phyloP scores from a whole-genome alignment of 192 early-diverging fungal species.

The Polychytrium aggregatum region DNA sequence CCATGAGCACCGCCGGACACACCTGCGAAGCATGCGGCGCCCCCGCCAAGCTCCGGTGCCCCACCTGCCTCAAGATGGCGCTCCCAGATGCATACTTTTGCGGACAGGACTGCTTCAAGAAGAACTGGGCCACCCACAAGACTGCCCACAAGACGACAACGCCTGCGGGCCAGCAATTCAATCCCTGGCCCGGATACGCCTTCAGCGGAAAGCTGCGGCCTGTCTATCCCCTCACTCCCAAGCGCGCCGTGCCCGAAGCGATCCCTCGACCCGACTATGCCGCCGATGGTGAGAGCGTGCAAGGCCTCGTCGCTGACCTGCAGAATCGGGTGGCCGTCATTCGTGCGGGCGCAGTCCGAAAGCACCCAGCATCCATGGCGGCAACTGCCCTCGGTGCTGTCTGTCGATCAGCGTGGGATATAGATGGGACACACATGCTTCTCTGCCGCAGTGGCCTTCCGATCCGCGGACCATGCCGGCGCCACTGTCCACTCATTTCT shows the following conservation, averaged over 20 bases:
- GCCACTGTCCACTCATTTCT: no score
- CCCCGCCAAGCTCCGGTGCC: constrained; percentile 20
- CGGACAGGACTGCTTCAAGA: constrained; percentile 33
- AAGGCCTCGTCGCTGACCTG: no score
- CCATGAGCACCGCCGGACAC: no score
- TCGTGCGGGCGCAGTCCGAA: no score
- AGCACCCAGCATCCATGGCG: no score
- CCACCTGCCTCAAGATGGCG: constrained; percentile 24
- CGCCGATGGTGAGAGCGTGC: constrained; percentile 8
- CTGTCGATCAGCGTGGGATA: no score
- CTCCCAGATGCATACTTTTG: constrained; percentile 22
- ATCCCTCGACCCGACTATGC: constrained; percentile 37
- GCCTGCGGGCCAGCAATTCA: constrained; percentile 7
- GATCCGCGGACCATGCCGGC: no score
- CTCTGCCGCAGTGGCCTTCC: no score
- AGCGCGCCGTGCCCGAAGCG: constrained; percentile 19
- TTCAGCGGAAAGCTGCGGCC: constrained; percentile 38
- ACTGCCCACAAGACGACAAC: constrained; percentile 15
- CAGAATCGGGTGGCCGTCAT: no score
- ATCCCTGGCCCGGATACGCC: constrained; percentile 31
- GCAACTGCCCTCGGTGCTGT: no score
- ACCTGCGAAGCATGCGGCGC: constrained; percentile 21
- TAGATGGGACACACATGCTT: no score
- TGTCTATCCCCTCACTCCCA: constrained; percentile 33
- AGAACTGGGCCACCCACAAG: constrained; percentile 35